A percentile compares a stretch with the other conserved stretches of the same genome.
phyloP scores from a whole-genome alignment of 805 yeast genomes.

The Blastobotrys americana region DNA sequence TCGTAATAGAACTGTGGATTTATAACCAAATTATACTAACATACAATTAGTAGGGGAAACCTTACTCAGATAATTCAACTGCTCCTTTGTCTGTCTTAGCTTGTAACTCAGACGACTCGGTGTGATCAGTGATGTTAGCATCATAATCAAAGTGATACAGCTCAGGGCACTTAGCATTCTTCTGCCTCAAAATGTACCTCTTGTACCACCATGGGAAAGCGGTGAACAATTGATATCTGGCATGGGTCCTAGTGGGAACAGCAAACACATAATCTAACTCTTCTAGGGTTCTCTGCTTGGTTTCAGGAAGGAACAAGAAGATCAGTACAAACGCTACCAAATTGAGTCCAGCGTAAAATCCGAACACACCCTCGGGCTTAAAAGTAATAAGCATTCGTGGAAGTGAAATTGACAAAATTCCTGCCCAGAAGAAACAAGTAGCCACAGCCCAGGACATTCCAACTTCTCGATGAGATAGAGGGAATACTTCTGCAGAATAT shows the following conservation, averaged over 20 bases:
- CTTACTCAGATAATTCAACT: too few species aligned
- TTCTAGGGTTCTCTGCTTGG: constrained; percentile 64
- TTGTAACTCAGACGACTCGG: not conserved
- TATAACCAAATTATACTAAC: too few species aligned
- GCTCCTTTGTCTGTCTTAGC: too few species aligned
- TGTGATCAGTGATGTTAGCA: not conserved
- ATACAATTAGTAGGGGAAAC: too few species aligned
- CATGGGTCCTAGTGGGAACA: constrained; percentile 47
- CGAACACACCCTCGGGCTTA: constrained; percentile 76
- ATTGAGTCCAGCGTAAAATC: constrained; percentile 86
- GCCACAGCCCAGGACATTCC: constrained; percentile 60
- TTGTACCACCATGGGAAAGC: not conserved
- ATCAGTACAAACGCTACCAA: constrained; percentile 61
- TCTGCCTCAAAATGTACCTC: not conserved
- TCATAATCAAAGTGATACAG: not conserved
- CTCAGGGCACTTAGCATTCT: not conserved
- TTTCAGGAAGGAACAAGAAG: constrained; percentile 50
- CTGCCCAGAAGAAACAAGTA: constrained; percentile 49
- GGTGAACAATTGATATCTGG: constrained; percentile 37
- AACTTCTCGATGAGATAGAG: constrained; percentile 66
- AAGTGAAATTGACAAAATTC: constrained; percentile 65
- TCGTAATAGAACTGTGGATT: too few species aligned
- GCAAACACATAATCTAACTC: constrained; percentile 68
- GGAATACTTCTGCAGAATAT: constrained; percentile 58
- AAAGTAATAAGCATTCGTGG: constrained; percentile 61